Conservation (phyloP, 2,329 filamentous ascomycete species). For the Cladosporium sp. region DNA sequence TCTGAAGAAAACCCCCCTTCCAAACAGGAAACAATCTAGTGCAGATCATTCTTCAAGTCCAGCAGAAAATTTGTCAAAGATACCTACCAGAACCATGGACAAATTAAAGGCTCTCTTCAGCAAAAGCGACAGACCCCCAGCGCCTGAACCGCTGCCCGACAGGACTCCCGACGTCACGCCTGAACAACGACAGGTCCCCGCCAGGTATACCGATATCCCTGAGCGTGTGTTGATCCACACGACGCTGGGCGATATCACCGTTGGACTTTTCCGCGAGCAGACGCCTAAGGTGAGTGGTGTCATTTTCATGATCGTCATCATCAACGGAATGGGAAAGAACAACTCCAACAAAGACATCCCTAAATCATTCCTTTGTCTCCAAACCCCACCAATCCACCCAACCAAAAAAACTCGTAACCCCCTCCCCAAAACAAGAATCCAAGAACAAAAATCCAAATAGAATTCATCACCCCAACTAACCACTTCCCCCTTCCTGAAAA, state of each 20-base stretch:
- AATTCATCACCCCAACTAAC: no score
- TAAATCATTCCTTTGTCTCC: no score
- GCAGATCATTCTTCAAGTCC: neutral
- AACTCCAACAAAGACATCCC: neutral
- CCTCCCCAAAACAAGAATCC: neutral
- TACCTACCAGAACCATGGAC: constrained; percentile 10
- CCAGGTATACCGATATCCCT: constrained; percentile 15
- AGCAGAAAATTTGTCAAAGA: no score
- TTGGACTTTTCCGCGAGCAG: constrained; percentile 29
- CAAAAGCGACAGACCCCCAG: constrained; percentile 1
- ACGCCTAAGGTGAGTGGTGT: constrained; percentile 30
- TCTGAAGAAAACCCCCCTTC: neutral
- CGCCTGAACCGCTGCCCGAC: constrained; percentile 2
- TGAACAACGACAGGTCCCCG: neutral
- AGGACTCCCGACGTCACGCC: constrained; percentile 6
- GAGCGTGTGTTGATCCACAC: constrained; percentile 31
- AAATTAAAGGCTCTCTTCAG: constrained; percentile 8
- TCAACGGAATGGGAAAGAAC: no score
- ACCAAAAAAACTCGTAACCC: no score
- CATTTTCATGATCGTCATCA: no score
- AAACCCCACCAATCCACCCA: no score
- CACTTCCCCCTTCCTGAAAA: constrained; percentile 70
- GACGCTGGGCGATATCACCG: constrained; percentile 32
- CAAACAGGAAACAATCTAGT: neutral
- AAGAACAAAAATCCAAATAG: no score